A percentile compares a stretch with the other conserved stretches of the same genome.
Conservation (phyloP, 2,329 filamentous ascomycete genomes). For the Hymenoscyphus linearis region DNA sequence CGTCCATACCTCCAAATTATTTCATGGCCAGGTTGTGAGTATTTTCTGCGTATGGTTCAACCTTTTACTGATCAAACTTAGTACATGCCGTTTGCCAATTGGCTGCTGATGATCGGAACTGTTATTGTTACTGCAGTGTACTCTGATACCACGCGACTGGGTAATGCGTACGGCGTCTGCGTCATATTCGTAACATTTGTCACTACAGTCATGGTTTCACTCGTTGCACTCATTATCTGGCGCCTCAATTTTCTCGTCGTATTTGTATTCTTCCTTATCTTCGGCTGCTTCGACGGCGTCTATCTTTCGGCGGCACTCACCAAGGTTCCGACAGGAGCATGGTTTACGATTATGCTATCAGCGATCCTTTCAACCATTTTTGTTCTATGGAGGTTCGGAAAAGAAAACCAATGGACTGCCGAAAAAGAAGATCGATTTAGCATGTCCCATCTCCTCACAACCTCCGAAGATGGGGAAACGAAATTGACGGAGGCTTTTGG, state of each 20-base stretch:
- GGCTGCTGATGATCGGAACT: slow-evolving; percentile 70
- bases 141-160: slow-evolving; percentile 65
- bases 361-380: slow-evolving; percentile 59
- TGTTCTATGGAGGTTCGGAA: slow-evolving; percentile 72
- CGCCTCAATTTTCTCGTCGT: slow-evolving; percentile 56
- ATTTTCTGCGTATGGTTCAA: background rate
- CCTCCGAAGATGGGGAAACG: slow-evolving; percentile 33
- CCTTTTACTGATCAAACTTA: background rate
- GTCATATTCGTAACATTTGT: slow-evolving; percentile 78
- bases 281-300: slow-evolving; percentile 62
- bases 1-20: slow-evolving; percentile 63
- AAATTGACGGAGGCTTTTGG: slow-evolving; percentile 37
- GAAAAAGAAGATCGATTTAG: slow-evolving; percentile 58
- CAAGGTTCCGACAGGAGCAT: slow-evolving; percentile 71
- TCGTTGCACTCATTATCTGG: slow-evolving; percentile 71
- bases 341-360: slow-evolving; percentile 68
- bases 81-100: slow-evolving; percentile 72
- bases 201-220: slow-evolving; percentile 67
- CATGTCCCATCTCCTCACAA: slow-evolving; percentile 39
- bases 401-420: slow-evolving; percentile 70
- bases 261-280: slow-evolving; percentile 54
- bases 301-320: slow-evolving; percentile 65
- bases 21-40: slow-evolving; percentile 60
- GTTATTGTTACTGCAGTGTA: slow-evolving; percentile 71
- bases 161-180: slow-evolving; percentile 73